phyloP scores from a whole-genome alignment of 2,329 filamentous ascomycete genomes.

The Fusarium foetens region DNA sequence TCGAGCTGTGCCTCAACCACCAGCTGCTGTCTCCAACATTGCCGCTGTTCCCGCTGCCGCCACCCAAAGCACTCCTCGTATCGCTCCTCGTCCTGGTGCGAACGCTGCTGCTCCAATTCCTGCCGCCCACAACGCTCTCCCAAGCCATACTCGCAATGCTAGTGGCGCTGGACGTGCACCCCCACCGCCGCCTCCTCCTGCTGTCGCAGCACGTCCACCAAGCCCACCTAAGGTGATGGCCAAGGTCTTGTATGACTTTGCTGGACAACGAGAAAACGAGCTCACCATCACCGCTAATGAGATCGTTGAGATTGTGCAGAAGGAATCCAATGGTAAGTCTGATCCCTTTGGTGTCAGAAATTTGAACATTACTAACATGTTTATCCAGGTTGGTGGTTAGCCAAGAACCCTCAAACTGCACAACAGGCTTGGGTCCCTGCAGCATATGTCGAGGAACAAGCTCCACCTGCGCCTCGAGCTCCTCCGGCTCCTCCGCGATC shows the following conservation, averaged over 20 bases:
- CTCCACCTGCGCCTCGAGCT: constrained; percentile 68
- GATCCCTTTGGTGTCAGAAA: neutral
- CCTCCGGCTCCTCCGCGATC: constrained; percentile 72
- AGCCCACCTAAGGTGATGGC: constrained; percentile 76
- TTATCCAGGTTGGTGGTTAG: constrained; percentile 90
- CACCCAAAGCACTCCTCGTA: constrained; percentile 34
- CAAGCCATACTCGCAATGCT: constrained; percentile 64
- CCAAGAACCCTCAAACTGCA: constrained; percentile 66
- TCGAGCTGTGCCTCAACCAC: constrained; percentile 49
- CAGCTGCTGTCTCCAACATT: constrained; percentile 45
- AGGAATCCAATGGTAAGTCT: constrained; percentile 88
- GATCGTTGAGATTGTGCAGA: constrained; percentile 88
- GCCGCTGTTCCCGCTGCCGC: constrained; percentile 42
- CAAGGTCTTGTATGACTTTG: constrained; percentile 93
- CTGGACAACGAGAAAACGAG: constrained; percentile 85
- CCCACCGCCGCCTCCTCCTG: constrained; percentile 73
- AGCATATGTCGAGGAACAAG: constrained; percentile 90
- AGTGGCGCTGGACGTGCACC: constrained; percentile 66
- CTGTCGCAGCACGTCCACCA: constrained; percentile 60
- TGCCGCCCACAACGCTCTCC: constrained; percentile 47
- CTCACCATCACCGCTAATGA: constrained; percentile 83
- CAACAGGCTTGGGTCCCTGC: constrained; percentile 95
- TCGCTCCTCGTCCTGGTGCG: constrained; percentile 11
- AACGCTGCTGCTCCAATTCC: constrained; percentile 21
- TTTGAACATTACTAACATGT: constrained; percentile 47